These are phyloP conservation scores for Steccherinum ochraceum DNA, from an alignment of 768 basidiomycete species.

Conservation along the genomic window DNA sequence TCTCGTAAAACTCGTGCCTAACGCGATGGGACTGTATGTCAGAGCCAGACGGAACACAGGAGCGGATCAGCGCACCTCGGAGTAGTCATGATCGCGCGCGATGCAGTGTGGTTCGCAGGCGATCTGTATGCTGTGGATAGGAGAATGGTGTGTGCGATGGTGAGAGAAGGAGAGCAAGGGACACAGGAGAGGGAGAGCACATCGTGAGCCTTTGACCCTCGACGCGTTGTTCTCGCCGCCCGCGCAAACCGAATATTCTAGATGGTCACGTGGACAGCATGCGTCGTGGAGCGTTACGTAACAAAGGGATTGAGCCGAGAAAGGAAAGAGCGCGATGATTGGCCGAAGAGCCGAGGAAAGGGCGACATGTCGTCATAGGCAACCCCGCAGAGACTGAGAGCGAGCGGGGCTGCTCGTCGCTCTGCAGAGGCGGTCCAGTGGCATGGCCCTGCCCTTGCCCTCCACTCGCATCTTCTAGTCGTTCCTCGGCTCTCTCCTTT, in stretches of 20 bases:
- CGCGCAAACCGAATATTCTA: constrained; percentile 16
- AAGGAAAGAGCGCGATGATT: constrained; percentile 8
- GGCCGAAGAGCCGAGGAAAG: background rate
- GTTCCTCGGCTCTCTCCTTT: constrained; percentile 1
- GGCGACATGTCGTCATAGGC: constrained; percentile 7
- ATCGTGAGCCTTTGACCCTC: no score
- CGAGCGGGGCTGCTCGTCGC: constrained; percentile 5
- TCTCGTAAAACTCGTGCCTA: constrained; percentile 88
- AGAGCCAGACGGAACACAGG: no score
- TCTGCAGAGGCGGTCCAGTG: no score
- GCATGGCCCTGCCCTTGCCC: background rate
- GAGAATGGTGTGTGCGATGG: background rate
- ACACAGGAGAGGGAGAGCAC: background rate
- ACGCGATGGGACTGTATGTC: background rate
- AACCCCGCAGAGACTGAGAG: constrained; percentile 5
- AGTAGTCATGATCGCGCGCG: background rate
- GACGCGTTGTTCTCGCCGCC: no score
- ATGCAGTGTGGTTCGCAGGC: no score
- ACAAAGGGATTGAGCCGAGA: background rate
- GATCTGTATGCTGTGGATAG: background rate
- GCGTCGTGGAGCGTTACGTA: background rate
- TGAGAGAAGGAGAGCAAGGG: no score
- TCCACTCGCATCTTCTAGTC: constrained; percentile 1
- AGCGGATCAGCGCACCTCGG: no score
- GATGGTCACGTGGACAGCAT: constrained; percentile 11